Base-by-base conservation (phyloP, 2,329 filamentous ascomycete genomes). In the Paracoccidioides lutzii region DNA sequence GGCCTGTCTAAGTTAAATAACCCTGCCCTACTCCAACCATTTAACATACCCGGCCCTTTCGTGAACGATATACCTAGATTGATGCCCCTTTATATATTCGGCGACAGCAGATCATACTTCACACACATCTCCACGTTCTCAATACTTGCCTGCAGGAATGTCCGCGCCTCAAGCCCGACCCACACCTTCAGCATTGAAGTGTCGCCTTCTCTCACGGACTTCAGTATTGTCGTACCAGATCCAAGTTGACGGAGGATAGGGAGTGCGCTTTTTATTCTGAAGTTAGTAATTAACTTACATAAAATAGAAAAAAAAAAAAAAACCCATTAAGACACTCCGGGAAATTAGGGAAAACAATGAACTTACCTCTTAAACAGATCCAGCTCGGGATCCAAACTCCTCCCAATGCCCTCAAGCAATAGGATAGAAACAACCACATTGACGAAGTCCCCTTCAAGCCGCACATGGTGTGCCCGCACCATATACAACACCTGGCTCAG, bases 401-500 rank as follows among this genome's bases (percentile, higher is more conserved):
- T 81, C 0, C 93, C 93, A 65, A 97, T 98, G 5, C 93, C 93
- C 69, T 98, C 93, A 1, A 98, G 78, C 2, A 98, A 78, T 38
- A 98, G 75, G 54, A 97, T 96, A 58, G 89, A 95, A 57, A 98
- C 85, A 35, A 98, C 91, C 4, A 98, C 93, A 66, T 98, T 98
- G 67, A 98, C 90, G 67, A 97, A 98, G 69, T 98, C 93, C 7
- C 93, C 93, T 71, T 98, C 93, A 52, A 98, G 80, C 7, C 93
- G 81, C 3, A 98, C 93, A 67, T 98, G 93, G 68, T 98, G 93
- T 8, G 78, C 76, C 55, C 93, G 82, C 35, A 98, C 93, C 90
- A 98, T 96, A 57, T 79, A 79, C 46, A 98, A 76, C 0, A 97
- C 93, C 63, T 94, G 81, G 65, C 93, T 90, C 35, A 98, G 73